These are phyloP conservation scores for Nannochloris sp. DNA, from an alignment of 139 green algal genomes.

Conservation along the genomic window DNA sequence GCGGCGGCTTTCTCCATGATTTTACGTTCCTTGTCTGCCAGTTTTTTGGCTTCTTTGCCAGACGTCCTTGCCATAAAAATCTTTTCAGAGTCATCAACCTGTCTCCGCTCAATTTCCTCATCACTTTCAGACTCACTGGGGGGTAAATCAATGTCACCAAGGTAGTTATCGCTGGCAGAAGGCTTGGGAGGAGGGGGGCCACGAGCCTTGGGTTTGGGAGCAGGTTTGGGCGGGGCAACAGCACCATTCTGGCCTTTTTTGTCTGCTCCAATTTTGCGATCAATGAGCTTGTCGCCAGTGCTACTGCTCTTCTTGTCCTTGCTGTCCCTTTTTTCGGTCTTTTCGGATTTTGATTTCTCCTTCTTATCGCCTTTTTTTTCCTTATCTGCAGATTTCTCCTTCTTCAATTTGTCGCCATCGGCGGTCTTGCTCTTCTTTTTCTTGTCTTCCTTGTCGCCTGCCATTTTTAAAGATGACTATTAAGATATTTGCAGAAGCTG, in stretches of 20 bases:
- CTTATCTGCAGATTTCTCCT: slow-evolving; percentile 47
- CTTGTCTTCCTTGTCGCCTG: slow-evolving; percentile 37
- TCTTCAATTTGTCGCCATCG: slow-evolving; percentile 33
- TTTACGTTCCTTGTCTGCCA: slow-evolving; percentile 77
- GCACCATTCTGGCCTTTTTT: slow-evolving; percentile 8
- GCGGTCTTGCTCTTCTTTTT: slow-evolving; percentile 33
- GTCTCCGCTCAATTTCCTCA: slow-evolving; percentile 45
- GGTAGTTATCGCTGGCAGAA: slow-evolving; percentile 72
- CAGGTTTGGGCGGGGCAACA: slow-evolving; percentile 72
- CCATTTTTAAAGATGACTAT: neutral
- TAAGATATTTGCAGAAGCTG: neutral
- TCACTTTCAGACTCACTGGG: slow-evolving; percentile 66
- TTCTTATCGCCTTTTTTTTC: slow-evolving; percentile 23
- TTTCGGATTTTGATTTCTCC: slow-evolving; percentile 21
- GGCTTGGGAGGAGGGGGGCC: slow-evolving; percentile 68
- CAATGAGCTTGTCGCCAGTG: slow-evolving; percentile 13
- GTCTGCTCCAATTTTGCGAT: neutral
- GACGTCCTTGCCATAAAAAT: slow-evolving; percentile 14
- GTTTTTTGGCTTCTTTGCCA: slow-evolving; percentile 68
- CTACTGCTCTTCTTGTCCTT: slow-evolving; percentile 31
- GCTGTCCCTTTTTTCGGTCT: slow-evolving; percentile 42
- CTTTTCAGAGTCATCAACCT: slow-evolving; percentile 21
- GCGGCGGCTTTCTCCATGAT: slow-evolving; percentile 61
- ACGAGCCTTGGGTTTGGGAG: slow-evolving; percentile 63
- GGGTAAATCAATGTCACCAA: slow-evolving; percentile 89